Evolutionary conservation across 1,284 basidiomycete species (phyloP), one percentile per base, ranked within the genome.

Genomic region (Pseudomicrostroma phylloplanum): DNA sequence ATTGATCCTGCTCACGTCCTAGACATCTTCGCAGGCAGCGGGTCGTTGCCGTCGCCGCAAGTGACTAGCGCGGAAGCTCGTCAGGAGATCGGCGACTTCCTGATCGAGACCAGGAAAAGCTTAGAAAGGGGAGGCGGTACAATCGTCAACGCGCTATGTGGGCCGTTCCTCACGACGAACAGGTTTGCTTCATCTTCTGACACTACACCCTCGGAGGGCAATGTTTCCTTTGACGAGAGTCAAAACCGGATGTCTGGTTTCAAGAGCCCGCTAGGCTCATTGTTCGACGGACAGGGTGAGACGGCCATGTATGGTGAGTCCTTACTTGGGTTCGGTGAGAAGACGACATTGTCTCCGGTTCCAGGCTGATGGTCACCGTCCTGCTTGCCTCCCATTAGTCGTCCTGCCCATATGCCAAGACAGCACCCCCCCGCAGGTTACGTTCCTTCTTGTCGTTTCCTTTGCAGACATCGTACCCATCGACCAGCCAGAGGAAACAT

Each of bases 381-480:
- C 30, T 55, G 6, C 3, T 17, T 25, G 17, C 2, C 4, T 4
- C 21, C 53, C 23, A 21, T 25, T 23, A 36, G 51, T 54, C 21
- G 51, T 25, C 21, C 19, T 23, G 21, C 51, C 51, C 23, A 54
- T 54, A 11, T 23, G 21, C 21, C 21, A 21, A 21, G 51, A 54
- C 51, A 13, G 13, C 21, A 13, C n/a, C 6, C 21, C 19, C 51
- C 51, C 51, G 3, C 51, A 54, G 51, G 51, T 26, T 2, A 54
- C 51, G n/a, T 58, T 68, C 63, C 67, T 70, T 53, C 60, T 71
- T 49, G 49, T 73, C 55, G 56, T 67, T 57, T 66, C 63, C 58
- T 73, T 67, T 12, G 30, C 41, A 21, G 56, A 61, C 0, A 30
- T 58, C 12, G 62, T 55, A 15, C 59, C 57, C 51, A 57, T 73